These are phyloP conservation scores for Solanum paucissectum DNA, from an alignment of 257 asterid genomes.

Conservation along the genomic window DNA sequence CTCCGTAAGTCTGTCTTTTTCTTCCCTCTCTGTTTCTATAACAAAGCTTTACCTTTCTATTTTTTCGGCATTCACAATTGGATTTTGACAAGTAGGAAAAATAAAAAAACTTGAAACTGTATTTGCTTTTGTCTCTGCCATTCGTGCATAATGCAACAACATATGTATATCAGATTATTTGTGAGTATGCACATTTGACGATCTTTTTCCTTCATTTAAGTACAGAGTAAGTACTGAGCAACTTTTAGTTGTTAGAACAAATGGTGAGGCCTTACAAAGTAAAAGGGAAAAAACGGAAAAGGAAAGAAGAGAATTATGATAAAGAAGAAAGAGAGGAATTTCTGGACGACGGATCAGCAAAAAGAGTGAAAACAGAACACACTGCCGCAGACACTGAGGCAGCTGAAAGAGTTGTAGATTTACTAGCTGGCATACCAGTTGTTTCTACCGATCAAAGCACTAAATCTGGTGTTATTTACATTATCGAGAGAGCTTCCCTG, in stretches of 20 bases:
- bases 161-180: background rate
- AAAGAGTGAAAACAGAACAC: constrained; percentile 15
- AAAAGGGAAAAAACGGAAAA: constrained; percentile 27
- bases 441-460: constrained; percentile 21
- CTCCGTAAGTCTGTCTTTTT: background rate
- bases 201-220: background rate
- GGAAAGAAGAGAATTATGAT: constrained; percentile 11
- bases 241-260: background rate
- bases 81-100: background rate
- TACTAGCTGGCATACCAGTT: constrained; percentile 60
- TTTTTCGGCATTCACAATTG: background rate
- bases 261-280: constrained; percentile 26
- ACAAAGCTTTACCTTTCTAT: background rate
- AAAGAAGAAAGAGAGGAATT: constrained; percentile 2
- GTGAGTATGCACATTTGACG: background rate
- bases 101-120: background rate
- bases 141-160: background rate
- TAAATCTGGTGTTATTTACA: constrained; percentile 55
- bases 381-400: constrained; percentile 19
- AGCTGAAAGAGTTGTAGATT: constrained; percentile 19
- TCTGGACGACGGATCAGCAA: background rate
- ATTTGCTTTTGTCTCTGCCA: background rate
- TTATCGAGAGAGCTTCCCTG: constrained; percentile 79
- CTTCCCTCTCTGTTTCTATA: background rate
- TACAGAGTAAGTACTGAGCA: background rate